These are phyloP conservation scores for Fragaria nilgerrensis DNA, from an alignment of 306 rosid species.

Conservation along the genomic window DNA sequence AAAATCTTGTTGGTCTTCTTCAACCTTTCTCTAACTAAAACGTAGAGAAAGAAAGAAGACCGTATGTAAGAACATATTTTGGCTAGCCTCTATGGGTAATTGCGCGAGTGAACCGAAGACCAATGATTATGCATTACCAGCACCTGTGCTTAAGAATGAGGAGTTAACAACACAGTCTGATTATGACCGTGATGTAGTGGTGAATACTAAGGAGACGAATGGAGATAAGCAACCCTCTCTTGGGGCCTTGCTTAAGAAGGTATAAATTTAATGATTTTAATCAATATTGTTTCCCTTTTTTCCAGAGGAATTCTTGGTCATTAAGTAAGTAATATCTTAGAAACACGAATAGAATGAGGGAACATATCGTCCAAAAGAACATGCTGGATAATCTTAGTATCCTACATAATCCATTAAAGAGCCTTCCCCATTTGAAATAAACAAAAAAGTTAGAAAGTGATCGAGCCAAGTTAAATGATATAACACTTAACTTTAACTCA, in stretches of 20 bases:
- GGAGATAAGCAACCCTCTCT: constrained; percentile 19
- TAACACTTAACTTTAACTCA: too few species aligned
- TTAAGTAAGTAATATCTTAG: background rate
- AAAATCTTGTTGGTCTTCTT: constrained; percentile 20
- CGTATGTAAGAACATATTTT: background rate
- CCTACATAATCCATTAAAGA: background rate
- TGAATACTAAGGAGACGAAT: background rate
- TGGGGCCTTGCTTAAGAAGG: constrained; percentile 30
- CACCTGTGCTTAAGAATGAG: constrained; percentile 10
- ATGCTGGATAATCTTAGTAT: background rate
- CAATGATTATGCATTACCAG: background rate
- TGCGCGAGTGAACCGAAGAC: constrained; percentile 32
- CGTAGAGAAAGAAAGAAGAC: constrained; percentile 17
- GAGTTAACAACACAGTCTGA: background rate
- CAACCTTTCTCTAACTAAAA: constrained; percentile 30
- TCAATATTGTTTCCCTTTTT: background rate
- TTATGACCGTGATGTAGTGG: background rate
- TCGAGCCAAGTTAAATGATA: too few species aligned
- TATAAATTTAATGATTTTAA: background rate
- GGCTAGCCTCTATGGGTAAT: constrained; percentile 25
- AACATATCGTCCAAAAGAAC: background rate
- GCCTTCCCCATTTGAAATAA: background rate
- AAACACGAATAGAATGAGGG: background rate
- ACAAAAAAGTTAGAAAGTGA: too few species aligned
- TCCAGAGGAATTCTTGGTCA: background rate